Base-by-base conservation (phyloP, 345 rosid species). In the Brassica rapa region DNA sequence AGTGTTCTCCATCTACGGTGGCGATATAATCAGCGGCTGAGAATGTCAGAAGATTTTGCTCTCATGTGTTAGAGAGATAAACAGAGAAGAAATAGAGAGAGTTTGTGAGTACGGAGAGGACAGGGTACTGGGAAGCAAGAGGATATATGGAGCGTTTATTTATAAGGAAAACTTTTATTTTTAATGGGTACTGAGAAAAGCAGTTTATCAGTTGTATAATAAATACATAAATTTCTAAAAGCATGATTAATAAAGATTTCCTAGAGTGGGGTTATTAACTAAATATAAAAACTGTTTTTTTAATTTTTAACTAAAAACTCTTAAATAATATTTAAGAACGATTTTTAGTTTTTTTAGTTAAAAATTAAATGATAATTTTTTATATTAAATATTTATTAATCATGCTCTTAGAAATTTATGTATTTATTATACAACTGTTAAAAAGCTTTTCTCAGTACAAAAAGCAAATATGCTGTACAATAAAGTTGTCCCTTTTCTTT, bases 1-100 rank as follows among this genome's bases (percentile, higher is more conserved):
- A 10, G 85, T 91, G 82, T 83, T 91, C 87, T 90, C 95, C 97
- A 94, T 92, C 30, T 33, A 23, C 49, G 71, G 61, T 35, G 74
- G 79, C 16, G 25, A 14, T 53, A 33, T 62, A 65, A 70, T 75
- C 80, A 19, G 65, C 83, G 83, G 73, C 80, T 80, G 80, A 75
- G 77, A 81, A 82, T 88, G 72, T 82, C 66, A 80, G 85, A 57
- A 57, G 72, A 4, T 55, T 8, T 73, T 79, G 66, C 37, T 65
- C 70, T 69, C 81, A 70, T 78, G 69, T 70, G 39, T 63, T 46
- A 64, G 71, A 71, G 72, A 66, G 71, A 46, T 63, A 23, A 6
- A 21, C 16, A 56, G 14, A 66, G 30, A 68, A 62, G 65, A 32
- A 27, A 51, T 6, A 53, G 43, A 72, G 24, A 5, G 57, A 25